A percentile compares a stretch with the other conserved stretches of the same genome.
phyloP scores from a whole-genome alignment of 2,329 filamentous ascomycete genomes.

The Arthrobotrys sphaeroides region DNA sequence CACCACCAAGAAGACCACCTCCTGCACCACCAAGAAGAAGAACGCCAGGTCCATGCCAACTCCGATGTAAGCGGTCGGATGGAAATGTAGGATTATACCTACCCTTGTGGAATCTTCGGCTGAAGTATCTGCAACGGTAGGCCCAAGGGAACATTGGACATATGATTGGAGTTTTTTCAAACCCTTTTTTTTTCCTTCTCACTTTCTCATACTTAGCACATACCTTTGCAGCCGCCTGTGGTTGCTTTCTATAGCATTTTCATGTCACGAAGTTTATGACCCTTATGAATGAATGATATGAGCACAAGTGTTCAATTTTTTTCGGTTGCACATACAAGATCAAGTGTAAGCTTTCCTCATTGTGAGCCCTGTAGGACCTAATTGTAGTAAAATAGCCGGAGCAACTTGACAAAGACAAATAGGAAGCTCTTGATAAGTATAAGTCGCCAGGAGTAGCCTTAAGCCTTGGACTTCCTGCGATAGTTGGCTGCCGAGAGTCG shows the following conservation, averaged over 20 bases:
- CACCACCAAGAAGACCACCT: not conserved
- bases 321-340: not conserved
- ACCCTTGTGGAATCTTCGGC: not conserved
- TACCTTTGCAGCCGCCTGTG: not conserved
- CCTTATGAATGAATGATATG: conserved; percentile 29
- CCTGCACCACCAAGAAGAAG: not conserved
- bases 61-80: not conserved
- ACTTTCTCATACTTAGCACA: not conserved
- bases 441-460: no score
- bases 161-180: not conserved
- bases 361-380: no score
- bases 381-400: no score
- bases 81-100: not conserved
- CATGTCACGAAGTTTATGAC: conserved; percentile 19
- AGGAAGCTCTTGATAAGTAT: no score
- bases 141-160: not conserved
- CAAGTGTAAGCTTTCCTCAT: not conserved
- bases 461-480: no score
- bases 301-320: not conserved
- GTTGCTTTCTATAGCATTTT: not conserved
- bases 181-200: not conserved
- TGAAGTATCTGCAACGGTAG: not conserved
- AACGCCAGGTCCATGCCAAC: not conserved
- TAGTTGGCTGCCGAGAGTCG: no score
- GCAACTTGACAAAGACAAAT: no score